phyloP scores from a whole-genome alignment of 2,329 filamentous ascomycete species.

The Macrophomina phaseolina region DNA sequence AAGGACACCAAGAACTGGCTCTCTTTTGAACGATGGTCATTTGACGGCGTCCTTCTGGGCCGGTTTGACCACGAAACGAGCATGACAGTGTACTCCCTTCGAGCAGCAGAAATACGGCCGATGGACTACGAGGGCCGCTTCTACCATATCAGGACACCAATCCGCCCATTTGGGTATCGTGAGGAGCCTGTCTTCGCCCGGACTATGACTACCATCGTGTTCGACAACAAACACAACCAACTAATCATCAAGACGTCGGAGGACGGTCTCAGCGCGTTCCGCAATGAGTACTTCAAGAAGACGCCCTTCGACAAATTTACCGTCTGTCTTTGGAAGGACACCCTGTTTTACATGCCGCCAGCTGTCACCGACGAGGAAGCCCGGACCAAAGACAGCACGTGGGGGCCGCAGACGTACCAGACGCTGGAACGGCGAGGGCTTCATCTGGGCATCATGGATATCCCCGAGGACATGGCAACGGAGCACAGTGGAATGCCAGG shows the following conservation, averaged over 20 bases:
- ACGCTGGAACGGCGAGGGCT: conserved; percentile 11
- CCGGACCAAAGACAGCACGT: conserved; percentile 14
- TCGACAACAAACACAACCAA: conserved; percentile 15
- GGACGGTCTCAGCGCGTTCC: not conserved
- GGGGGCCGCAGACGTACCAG: conserved; percentile 20
- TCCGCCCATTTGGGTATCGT: conserved; percentile 18
- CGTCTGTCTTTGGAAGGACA: conserved; percentile 15
- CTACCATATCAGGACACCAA: conserved; percentile 14
- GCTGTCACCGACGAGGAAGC: conserved; percentile 18
- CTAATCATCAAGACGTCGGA: conserved; percentile 6
- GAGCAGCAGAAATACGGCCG: conserved; percentile 8
- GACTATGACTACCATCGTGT: conserved; percentile 16
- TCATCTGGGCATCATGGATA: conserved; percentile 18
- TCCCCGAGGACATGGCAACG: conserved; percentile 4
- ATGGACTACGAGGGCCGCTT: conserved; percentile 21
- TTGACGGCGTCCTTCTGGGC: conserved; percentile 12
- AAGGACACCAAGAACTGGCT: conserved; percentile 16
- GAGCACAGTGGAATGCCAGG: conserved; percentile 19
- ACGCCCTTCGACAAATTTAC: conserved; percentile 19
- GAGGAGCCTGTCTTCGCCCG: conserved; percentile 10
- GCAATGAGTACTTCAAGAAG: conserved; percentile 14
- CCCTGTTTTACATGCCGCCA: conserved; percentile 13
- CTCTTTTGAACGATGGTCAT: conserved; percentile 18
- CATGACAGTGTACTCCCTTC: conserved; percentile 7
- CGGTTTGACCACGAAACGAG: conserved; percentile 8